Evolutionary conservation across 75 land plant species (phyloP), one percentile per base, ranked within the genome.

Genomic region (Gnetum montanum): DNA sequence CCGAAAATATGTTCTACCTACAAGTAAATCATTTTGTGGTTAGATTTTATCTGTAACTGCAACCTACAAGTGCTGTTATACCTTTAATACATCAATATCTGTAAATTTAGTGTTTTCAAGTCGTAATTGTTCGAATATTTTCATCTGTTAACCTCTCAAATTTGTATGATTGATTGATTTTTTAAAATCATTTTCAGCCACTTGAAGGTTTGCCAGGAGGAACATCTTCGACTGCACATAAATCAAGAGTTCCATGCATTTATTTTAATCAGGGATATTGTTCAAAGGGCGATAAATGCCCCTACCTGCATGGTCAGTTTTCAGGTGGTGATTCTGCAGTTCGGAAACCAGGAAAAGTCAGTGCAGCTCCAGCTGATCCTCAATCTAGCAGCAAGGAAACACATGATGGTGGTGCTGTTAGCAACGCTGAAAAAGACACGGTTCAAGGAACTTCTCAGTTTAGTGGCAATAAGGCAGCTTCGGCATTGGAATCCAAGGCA

Each of bases 221-320:
- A 53, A 26, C 55, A 53, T 36, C 64, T 58, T 18, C 37, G 27
- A 57, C 28, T 24, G 40, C 59, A 37, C 57, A 48, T 26, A 91
- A 75, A 57, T 65, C 69, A 8, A 55, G 49, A 50, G 62, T 69
- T 36, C 95, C 90, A 0, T 89, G 90, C 54, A 79, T 73, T 49
- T 89, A 59, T 71, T 89, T 72, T 54, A 58, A 46, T 46, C 78
- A 63, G 33, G 90, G 86, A 4, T 65, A 57, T 27, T 92, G 97
- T 61, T 47, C 78, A 22, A 92, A 92, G 69, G 97, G 93, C 37
- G 89, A 84, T 34, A 70, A 63, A 68, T 92, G 97, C 54, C 54
- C 80, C 7, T 92, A 78, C 54, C 30, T 72, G 73, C 97, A 92
- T 67, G 81, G 79, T 20, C 53, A 74, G 19, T 59, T 54, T 61